These are phyloP conservation scores for Linum tenue DNA, from an alignment of 345 rosid species.

Conservation along the genomic window DNA sequence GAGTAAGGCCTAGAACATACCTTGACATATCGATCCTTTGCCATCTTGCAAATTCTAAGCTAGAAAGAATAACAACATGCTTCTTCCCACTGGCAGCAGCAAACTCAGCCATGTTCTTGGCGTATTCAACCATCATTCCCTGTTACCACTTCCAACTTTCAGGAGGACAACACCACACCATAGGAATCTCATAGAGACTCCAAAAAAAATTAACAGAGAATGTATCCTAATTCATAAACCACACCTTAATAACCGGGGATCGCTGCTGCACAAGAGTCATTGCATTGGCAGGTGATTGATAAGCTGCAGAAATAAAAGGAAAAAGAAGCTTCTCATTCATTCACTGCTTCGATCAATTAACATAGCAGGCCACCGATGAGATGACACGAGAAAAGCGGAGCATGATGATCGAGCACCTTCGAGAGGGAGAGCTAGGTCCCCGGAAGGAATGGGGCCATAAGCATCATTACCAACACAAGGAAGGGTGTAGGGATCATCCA, in stretches of 20 bases:
- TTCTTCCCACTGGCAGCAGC: constrained; percentile 70
- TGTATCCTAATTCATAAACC: not conserved
- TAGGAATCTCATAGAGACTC: not conserved
- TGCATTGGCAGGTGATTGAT: constrained; percentile 40
- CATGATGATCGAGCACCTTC: constrained; percentile 38
- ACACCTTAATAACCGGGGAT: constrained; percentile 72
- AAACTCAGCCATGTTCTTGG: constrained; percentile 68
- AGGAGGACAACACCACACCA: constrained; percentile 3
- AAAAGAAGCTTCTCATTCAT: constrained; percentile 2
- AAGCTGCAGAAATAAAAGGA: constrained; percentile 35
- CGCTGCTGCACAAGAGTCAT: constrained; percentile 62
- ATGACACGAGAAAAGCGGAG: not conserved
- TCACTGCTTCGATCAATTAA: not conserved
- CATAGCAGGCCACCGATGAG: not conserved
- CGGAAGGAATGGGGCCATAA: constrained; percentile 54
- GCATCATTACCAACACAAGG: constrained; percentile 92
- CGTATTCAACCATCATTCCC: constrained; percentile 80
- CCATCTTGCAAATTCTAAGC: constrained; percentile 87
- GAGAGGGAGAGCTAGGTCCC: constrained; percentile 74
- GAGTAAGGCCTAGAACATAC: constrained; percentile 24
- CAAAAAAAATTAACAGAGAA: not conserved
- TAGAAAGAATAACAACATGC: constrained; percentile 58
- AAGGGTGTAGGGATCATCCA: constrained; percentile 64
- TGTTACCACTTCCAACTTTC: constrained; percentile 20
- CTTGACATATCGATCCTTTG: constrained; percentile 71